A percentile compares a stretch with the other conserved stretches of the same genome.
These are phyloP conservation scores for Phaeomoniella chlamydospora DNA, from an alignment of 2,329 filamentous ascomycete genomes.

Conservation along the genomic window DNA sequence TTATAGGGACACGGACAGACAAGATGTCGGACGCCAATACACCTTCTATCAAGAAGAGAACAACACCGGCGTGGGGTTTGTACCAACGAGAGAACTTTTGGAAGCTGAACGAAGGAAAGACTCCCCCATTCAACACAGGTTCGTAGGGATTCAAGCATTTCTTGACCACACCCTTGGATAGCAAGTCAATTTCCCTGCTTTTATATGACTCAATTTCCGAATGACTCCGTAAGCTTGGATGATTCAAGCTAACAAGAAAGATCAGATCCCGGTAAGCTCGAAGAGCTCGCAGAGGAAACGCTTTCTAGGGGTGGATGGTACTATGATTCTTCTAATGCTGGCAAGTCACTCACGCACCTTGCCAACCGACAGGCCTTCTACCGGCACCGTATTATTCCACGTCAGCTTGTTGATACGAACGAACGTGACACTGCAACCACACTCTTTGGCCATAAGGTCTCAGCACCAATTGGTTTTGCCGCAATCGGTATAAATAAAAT, in stretches of 20 bases:
- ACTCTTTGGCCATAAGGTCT: constrained; percentile 46
- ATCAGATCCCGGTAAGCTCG: constrained; percentile 41
- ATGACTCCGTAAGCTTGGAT: too few relatives aligned
- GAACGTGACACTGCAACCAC: constrained; percentile 39
- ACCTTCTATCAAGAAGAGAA: constrained; percentile 33
- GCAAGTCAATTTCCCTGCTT: too few relatives aligned
- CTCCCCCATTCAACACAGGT: constrained; percentile 36
- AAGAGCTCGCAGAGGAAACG: constrained; percentile 40
- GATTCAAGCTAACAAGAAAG: background rate
- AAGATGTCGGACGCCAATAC: constrained; percentile 38
- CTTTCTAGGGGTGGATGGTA: constrained; percentile 43
- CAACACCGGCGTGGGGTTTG: constrained; percentile 38
- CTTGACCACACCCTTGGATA: too few relatives aligned
- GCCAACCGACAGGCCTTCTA: constrained; percentile 51
- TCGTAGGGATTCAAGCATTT: background rate
- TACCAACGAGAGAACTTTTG: constrained; percentile 43
- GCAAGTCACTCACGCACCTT: constrained; percentile 27
- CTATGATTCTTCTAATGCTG: constrained; percentile 23
- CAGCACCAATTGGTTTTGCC: constrained; percentile 49
- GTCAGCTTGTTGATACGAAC: constrained; percentile 47
- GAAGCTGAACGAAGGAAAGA: constrained; percentile 35
- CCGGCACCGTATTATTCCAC: constrained; percentile 47
- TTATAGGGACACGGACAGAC: too few relatives aligned
- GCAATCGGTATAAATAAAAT: constrained; percentile 54
- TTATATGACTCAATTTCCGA: too few relatives aligned